A percentile compares a stretch with the other conserved stretches of the same genome.
Conservation (phyloP, 257 asterid species). For the Mitragyna speciosa region DNA sequence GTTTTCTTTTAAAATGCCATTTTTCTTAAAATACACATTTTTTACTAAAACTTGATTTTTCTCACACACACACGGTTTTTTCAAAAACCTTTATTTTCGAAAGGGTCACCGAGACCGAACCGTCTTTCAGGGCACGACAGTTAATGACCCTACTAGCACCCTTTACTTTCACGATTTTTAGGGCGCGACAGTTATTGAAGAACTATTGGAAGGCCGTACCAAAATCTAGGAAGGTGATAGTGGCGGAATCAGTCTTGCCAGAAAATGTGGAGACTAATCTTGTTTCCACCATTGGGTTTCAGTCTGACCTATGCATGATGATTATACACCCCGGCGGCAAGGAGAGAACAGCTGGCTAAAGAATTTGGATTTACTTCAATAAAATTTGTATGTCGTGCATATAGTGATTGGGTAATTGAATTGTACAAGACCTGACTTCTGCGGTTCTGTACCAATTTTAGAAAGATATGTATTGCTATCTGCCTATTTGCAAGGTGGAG, state of each 20-base stretch:
- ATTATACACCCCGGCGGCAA: slow-evolving; percentile 26
- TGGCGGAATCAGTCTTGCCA: slow-evolving; percentile 20
- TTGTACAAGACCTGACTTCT: slow-evolving; percentile 16
- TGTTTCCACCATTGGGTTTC: neutral
- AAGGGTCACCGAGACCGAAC: no score
- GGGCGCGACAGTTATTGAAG: slow-evolving; percentile 22
- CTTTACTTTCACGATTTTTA: no score
- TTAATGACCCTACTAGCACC: no score
- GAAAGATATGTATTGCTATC: no score
- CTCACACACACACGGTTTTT: no score
- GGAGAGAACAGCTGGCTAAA: slow-evolving; percentile 31
- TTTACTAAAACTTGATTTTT: no score
- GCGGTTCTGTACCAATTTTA: no score
- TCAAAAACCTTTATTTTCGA: no score
- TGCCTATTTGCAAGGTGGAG: no score
- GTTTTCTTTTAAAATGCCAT: no score
- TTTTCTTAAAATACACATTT: no score
- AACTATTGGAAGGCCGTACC: slow-evolving; percentile 27
- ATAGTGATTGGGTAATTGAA: slow-evolving; percentile 30
- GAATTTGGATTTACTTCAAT: slow-evolving; percentile 21
- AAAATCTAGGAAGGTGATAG: slow-evolving; percentile 23
- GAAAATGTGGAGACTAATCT: slow-evolving; percentile 22
- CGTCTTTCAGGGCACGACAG: no score
- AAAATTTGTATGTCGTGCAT: slow-evolving; percentile 11
- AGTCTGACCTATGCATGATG: slow-evolving; percentile 24